phyloP scores from a whole-genome alignment of 768 basidiomycete species.

The Rubroboletus pulcherrimus region DNA sequence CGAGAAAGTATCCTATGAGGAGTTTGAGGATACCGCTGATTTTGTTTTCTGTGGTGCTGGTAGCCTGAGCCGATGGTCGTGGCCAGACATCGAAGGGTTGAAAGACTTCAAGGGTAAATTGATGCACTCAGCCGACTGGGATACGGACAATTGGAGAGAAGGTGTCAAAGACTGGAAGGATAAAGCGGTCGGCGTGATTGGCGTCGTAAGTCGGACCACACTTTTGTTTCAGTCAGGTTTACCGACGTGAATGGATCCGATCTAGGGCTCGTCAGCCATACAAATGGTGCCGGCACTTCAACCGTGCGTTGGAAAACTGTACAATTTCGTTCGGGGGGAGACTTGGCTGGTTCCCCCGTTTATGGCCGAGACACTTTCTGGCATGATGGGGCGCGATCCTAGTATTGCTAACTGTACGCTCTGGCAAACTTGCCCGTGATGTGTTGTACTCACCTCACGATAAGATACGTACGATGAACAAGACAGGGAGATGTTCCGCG shows the following conservation, averaged over 20 bases:
- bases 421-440: not conserved
- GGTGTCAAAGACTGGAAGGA: conserved; percentile 46
- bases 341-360: conserved; percentile 55
- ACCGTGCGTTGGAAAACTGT: conserved; percentile 44
- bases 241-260: not conserved
- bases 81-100: conserved; percentile 63
- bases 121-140: conserved; percentile 64
- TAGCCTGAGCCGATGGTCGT: conserved; percentile 53
- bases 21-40: conserved; percentile 53
- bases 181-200: conserved; percentile 56
- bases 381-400: conserved; percentile 36
- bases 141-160: conserved; percentile 43
- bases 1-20: conserved; percentile 31
- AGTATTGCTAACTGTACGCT: conserved; percentile 41
- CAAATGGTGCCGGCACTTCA: conserved; percentile 60
- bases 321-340: conserved; percentile 56
- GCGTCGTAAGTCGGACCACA: conserved; percentile 40
- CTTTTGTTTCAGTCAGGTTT: not conserved
- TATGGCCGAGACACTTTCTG: conserved; percentile 36
- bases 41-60: conserved; percentile 57
- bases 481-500: conserved; percentile 47
- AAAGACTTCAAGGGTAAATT: conserved; percentile 53
- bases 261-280: conserved; percentile 58
- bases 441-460: not conserved
- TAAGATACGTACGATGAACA: conserved; percentile 41